Conservation (phyloP, 495 filamentous ascomycete species). For the Tuber umbilicatum region DNA sequence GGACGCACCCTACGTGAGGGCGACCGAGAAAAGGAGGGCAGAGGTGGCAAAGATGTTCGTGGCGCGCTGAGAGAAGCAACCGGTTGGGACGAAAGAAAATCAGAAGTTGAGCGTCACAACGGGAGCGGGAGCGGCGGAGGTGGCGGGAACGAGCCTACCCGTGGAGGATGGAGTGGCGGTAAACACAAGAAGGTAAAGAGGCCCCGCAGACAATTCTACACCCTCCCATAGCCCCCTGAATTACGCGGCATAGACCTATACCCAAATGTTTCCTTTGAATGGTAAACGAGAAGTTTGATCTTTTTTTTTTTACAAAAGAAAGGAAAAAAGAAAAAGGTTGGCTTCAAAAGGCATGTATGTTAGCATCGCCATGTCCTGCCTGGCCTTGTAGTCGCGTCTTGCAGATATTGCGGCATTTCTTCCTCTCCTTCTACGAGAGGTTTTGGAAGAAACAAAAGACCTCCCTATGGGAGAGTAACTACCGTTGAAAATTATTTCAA, state of each 20-base stretch:
- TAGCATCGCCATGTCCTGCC: neutral
- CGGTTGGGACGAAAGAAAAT: constrained; percentile 33
- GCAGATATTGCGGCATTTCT: neutral
- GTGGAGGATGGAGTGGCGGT: constrained; percentile 31
- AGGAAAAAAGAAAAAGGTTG: neutral
- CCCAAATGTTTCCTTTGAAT: constrained; percentile 6
- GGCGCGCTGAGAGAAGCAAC: constrained; percentile 33
- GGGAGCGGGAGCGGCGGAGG: constrained; percentile 19
- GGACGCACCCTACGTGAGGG: constrained; percentile 33
- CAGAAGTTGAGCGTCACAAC: constrained; percentile 20
- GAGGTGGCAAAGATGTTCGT: constrained; percentile 32
- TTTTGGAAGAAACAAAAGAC: neutral
- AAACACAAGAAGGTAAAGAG: constrained; percentile 40
- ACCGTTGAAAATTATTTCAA: neutral
- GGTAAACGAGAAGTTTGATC: constrained; percentile 3
- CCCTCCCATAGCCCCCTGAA: constrained; percentile 14
- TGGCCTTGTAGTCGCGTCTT: neutral
- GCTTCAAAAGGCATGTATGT: neutral
- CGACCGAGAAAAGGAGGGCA: constrained; percentile 39
- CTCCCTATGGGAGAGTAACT: neutral
- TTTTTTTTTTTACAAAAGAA: neutral
- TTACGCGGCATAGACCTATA: constrained; percentile 12
- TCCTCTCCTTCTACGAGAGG: neutral
- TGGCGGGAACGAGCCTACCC: neutral
- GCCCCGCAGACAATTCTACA: constrained; percentile 22